These are phyloP conservation scores for Chamaenerion angustifolium DNA, from an alignment of 345 rosid species.

Conservation along the genomic window DNA sequence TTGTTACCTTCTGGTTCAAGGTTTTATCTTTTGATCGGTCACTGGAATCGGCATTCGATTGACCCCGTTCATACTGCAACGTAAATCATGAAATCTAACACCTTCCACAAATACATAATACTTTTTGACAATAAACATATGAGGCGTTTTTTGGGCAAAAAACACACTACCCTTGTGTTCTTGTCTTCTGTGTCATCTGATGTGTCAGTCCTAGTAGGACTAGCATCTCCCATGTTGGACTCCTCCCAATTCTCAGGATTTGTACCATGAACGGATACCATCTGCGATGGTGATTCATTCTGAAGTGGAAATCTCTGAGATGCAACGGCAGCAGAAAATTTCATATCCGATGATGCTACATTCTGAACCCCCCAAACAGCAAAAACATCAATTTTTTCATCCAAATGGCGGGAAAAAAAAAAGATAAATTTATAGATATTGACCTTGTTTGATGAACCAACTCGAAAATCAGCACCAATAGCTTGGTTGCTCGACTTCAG, in stretches of 20 bases:
- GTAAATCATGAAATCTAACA: constrained; percentile 6
- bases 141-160: not conserved
- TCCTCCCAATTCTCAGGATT: constrained; percentile 45
- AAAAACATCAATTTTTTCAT: constrained; percentile 3
- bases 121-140: not conserved
- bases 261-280: constrained; percentile 16
- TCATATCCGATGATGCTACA: constrained; percentile 22
- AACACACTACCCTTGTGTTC: constrained; percentile 51
- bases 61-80: constrained; percentile 64
- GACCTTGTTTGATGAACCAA: constrained; percentile 38
- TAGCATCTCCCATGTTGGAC: constrained; percentile 59
- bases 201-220: constrained; percentile 64
- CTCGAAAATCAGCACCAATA: constrained; percentile 28
- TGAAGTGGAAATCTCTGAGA: constrained; percentile 20
- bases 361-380: constrained; percentile 13
- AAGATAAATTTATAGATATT: not conserved
- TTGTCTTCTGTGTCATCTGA: constrained; percentile 82
- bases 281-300: constrained; percentile 25
- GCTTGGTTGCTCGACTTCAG: constrained; percentile 33
- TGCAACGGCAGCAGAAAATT: constrained; percentile 21
- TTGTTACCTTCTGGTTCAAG: constrained; percentile 64
- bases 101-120: not conserved
- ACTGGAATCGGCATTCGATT: constrained; percentile 52
- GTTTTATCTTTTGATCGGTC: constrained; percentile 80
- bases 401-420: too few relatives aligned